These are phyloP conservation scores for Batrachochytrium dendrobatidis DNA, from an alignment of 371 early-diverging fungal genomes.

Conservation along the genomic window DNA sequence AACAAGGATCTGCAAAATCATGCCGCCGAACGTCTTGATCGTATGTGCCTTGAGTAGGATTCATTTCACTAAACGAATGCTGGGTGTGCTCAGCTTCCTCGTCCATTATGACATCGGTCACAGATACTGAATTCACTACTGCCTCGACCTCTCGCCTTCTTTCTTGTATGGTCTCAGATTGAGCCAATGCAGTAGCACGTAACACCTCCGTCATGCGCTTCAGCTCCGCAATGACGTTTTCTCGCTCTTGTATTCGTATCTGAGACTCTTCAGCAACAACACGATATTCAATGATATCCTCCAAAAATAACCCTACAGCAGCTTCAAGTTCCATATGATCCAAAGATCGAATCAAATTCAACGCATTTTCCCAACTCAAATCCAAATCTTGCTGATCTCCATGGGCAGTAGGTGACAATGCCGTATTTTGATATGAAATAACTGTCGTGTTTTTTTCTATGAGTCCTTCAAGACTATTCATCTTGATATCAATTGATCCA, in stretches of 20 bases:
- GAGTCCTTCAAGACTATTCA: slow-evolving; percentile 41
- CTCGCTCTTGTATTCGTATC: slow-evolving; percentile 53
- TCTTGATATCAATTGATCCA: slow-evolving; percentile 37
- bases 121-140: too few relatives aligned
- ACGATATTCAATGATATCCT: slow-evolving; percentile 66
- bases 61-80: too few relatives aligned
- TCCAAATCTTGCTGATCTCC: slow-evolving; percentile 12
- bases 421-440: too few relatives aligned
- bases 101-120: too few relatives aligned
- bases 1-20: too few relatives aligned
- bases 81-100: too few relatives aligned
- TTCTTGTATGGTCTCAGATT: slow-evolving; percentile 70
- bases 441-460: slow-evolving; percentile 23
- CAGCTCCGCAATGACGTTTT: slow-evolving; percentile 64
- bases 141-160: slow-evolving; percentile 24
- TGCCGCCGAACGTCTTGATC: too few relatives aligned
- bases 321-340: slow-evolving; percentile 61
- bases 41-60: too few relatives aligned
- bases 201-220: slow-evolving; percentile 68
- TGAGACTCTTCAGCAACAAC: slow-evolving; percentile 56
- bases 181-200: slow-evolving; percentile 68
- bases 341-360: slow-evolving; percentile 60
- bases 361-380: slow-evolving; percentile 50
- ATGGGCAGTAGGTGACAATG: too few relatives aligned
- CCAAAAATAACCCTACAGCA: slow-evolving; percentile 63